Conservation (phyloP, 306 rosid genomes). For the Dalbergia cultrata region DNA sequence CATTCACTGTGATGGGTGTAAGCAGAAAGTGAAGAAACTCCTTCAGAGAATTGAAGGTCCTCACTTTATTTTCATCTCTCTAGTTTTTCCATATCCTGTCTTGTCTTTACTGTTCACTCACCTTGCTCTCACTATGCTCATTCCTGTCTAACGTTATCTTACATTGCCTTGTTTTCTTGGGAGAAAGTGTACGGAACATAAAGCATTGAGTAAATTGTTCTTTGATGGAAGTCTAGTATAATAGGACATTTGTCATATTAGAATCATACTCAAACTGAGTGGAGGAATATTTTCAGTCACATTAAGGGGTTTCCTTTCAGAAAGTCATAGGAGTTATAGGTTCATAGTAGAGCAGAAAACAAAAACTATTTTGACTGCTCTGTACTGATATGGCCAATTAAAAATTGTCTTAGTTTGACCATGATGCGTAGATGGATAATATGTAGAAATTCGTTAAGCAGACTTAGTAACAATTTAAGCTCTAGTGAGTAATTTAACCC, state of each 20-base stretch:
- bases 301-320: not conserved
- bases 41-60: slow-evolving; percentile 98
- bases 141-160: slow-evolving; percentile 25
- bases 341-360: not conserved
- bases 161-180: slow-evolving; percentile 21
- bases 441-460: not conserved
- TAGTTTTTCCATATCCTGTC: slow-evolving; percentile 11
- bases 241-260: not conserved
- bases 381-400: not conserved
- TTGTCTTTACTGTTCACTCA: slow-evolving; percentile 43
- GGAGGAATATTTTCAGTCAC: slow-evolving; percentile 13
- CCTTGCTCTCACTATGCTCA: slow-evolving; percentile 19
- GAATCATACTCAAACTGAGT: slow-evolving; percentile 11
- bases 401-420: not conserved
- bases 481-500: not conserved
- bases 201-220: not conserved
- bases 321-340: not conserved
- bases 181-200: not conserved
- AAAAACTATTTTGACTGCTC: not conserved
- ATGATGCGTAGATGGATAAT: slow-evolving; percentile 13
- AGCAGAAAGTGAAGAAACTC: slow-evolving; percentile 96
- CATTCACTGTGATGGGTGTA: slow-evolving; percentile 98
- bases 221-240: not conserved
- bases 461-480: not conserved
- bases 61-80: slow-evolving; percentile 37